Base-by-base conservation (phyloP, 768 basidiomycete species). In the Xerocomus spinulosus region DNA sequence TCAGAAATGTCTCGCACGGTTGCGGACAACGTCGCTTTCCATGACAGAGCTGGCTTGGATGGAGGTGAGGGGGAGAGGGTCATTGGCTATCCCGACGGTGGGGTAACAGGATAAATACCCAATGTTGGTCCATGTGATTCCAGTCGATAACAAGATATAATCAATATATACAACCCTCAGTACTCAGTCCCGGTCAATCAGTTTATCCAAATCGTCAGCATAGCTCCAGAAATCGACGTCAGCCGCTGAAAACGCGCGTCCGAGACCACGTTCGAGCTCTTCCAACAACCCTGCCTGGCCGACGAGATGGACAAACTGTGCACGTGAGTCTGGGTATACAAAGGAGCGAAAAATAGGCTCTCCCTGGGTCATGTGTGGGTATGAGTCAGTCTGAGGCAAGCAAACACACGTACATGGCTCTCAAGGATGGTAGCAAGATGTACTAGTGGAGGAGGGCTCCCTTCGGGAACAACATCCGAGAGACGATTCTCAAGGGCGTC, bases 211-310 rank as follows among this genome's bases (percentile, higher is more conserved):
- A 24, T 49, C 57, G 46, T 60, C 61, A 9, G 61, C 59, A 57
- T 86, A 87, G 54, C 85, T 87, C 81, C 82, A 87, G 55, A 87
- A 87, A 52, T 85, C 80, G 10, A 83, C 64, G 45, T 74, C 74
- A 21, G 59, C 64, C 14, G 60, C 60, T n/a, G 68, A 64, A 38
- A 65, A 64, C 13, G 64, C 53, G 17, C 39, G 51, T 21, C 62
- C 59, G 30, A 64, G 48, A 29, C 53, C 52, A 9, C 35, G 33
- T 33, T 59, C 57, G 14, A 68, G 45, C 17, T 67, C 64, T 17
- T 49, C 38, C 15, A 76, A 56, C 4, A 84, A 53, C 5, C 75
- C 78, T 2, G 74, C 77, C 8, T 62, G 67, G 17, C 64, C 68
- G 9, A 89, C 55, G 18, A 87, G 68, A 42, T 73, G 66, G n/a